These are phyloP conservation scores for Schizophyllum commune DNA, from an alignment of 1,284 basidiomycete genomes.

Conservation along the genomic window DNA sequence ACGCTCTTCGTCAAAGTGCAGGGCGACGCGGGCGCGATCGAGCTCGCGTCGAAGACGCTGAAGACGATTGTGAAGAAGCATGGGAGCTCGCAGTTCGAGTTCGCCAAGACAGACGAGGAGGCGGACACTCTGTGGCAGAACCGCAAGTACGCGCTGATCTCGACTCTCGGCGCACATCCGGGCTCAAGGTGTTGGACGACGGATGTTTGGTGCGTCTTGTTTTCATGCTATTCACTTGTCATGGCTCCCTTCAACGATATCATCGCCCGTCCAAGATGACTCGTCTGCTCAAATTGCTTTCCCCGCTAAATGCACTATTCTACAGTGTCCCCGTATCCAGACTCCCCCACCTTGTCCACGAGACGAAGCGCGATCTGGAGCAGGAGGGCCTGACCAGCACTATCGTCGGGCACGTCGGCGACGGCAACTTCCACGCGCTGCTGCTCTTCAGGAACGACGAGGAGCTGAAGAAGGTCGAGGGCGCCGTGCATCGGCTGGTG, in stretches of 20 bases:
- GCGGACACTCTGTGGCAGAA: conserved; percentile 84
- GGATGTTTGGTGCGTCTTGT: conserved; percentile 63
- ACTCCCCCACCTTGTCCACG: conserved; percentile 57
- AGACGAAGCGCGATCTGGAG: conserved; percentile 74
- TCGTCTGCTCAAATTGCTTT: too few species aligned
- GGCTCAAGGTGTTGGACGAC: conserved; percentile 76
- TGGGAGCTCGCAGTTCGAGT: conserved; percentile 59
- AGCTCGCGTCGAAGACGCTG: conserved; percentile 53
- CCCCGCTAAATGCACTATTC: too few species aligned
- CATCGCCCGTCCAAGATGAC: too few species aligned
- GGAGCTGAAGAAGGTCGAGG: conserved; percentile 47
- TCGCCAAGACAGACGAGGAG: conserved; percentile 71
- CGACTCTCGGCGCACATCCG: conserved; percentile 58
- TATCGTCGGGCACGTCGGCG: conserved; percentile 82
- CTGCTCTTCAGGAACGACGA: conserved; percentile 57
- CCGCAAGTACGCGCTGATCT: conserved; percentile 78
- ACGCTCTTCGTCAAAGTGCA: conserved; percentile 91
- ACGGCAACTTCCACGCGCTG: conserved; percentile 73
- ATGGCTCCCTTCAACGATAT: not conserved
- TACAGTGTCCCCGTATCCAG: conserved; percentile 73
- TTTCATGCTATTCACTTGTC: not conserved
- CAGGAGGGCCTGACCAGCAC: conserved; percentile 56
- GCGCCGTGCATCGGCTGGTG: conserved; percentile 62
- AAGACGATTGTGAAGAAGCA: conserved; percentile 59
- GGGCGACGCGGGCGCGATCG: conserved; percentile 56